Conservation (phyloP, 306 rosid genomes). For the Sicyos baderoa region DNA sequence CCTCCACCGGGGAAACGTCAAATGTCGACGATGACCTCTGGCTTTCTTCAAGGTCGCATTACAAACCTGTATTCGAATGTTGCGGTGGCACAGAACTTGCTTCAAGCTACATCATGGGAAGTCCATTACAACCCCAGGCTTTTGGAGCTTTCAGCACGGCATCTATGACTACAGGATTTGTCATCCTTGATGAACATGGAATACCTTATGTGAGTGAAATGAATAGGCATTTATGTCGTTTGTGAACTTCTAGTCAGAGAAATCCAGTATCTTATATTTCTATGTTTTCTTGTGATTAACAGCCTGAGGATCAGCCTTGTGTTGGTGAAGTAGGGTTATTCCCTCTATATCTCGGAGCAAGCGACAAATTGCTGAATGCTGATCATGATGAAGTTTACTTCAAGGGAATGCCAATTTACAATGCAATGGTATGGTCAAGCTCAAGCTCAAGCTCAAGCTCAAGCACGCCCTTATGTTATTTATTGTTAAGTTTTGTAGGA, state of each 20-base stretch:
- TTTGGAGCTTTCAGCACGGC: conserved; percentile 72
- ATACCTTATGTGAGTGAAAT: conserved; percentile 43
- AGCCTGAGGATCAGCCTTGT: conserved; percentile 68
- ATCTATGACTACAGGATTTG: conserved; percentile 61
- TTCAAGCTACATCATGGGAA: conserved; percentile 50
- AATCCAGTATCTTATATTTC: background rate
- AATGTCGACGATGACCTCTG: conserved; percentile 80
- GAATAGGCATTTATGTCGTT: background rate
- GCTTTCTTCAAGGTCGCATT: conserved; percentile 75
- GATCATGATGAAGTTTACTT: conserved; percentile 64
- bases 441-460: conserved; percentile 12
- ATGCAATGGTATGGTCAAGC: conserved; percentile 48
- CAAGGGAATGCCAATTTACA: conserved; percentile 70
- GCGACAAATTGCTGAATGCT: conserved; percentile 62
- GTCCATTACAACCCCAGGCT: conserved; percentile 72
- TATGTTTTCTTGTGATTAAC: conserved; percentile 25
- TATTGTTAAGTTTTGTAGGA: background rate
- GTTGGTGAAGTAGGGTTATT: conserved; percentile 69
- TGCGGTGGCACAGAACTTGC: conserved; percentile 89
- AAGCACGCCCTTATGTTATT: background rate
- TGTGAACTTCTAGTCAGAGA: background rate
- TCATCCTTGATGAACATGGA: conserved; percentile 65
- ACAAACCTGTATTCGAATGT: conserved; percentile 51
- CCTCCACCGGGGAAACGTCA: conserved; percentile 67
- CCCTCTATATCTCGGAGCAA: conserved; percentile 54